Evolutionary conservation across 305 asterid genomes (phyloP), one percentile per base, ranked within the genome.

Genomic region (Salvia sclarea): DNA sequence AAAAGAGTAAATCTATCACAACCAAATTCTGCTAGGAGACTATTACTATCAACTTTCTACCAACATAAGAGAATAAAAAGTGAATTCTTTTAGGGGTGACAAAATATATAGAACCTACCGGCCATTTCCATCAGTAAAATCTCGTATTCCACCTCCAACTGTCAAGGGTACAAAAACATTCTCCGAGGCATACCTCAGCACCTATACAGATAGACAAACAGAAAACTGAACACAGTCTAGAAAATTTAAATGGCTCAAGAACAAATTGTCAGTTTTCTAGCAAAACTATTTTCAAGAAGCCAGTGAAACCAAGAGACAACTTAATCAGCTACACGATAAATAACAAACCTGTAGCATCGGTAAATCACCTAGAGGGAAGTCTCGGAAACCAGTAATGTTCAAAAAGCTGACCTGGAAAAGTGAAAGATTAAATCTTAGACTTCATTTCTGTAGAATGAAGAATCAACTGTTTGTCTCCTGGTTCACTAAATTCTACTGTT

Each of bases 101-200:
- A 21, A 16, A 9, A 10, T 17, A 28, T 13, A 68, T 55, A 28
- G 53, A 48, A 52, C 38, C 14, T 77, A 88, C 97, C 87, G 85
- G 71, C 95, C 96, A 81, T 79, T 87, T 64, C 82, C 95, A 84
- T 91, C 98, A 66, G 88, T 89, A 70, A 91, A 91, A 84, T 91
- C 96, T 78, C 92, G 84, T 66, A 91, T 91, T 65, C 98, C 98
- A 24, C 98, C 98, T 76, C 98, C 98, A 75, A 91, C 98, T 17
- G 98, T 89, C 70, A 91, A 84, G 20, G 98, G 98, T 57, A 91
- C 98, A 76, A 91, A 91, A 65, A 88, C 89, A 72, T 89, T 85
- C 80, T 91, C 90, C 17, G 98, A 91, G 41, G 95, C 76, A 59
- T 65, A 65, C 72, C 88, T 87, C 78, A 91, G 72, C 61, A 91